phyloP scores from a whole-genome alignment of 148 eudicot species.

The Polygonum maritimum region DNA sequence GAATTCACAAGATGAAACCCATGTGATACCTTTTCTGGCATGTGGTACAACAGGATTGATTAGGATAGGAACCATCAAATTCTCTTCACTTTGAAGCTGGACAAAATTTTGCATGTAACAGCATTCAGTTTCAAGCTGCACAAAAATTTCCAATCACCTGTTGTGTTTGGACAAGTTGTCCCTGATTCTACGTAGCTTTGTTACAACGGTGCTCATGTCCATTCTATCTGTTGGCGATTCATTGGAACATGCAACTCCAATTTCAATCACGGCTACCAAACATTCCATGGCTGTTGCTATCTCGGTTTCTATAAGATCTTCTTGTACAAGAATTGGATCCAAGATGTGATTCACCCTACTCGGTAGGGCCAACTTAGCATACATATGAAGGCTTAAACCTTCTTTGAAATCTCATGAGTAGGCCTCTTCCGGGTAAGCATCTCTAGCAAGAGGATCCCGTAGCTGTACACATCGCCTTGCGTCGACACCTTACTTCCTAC shows the following conservation, averaged over 20 bases:
- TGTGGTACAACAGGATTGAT: too few relatives aligned
- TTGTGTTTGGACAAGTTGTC: neutral
- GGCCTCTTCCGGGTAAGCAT: neutral
- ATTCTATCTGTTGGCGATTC: neutral
- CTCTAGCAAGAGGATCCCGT: conserved; percentile 14
- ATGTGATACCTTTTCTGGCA: too few relatives aligned
- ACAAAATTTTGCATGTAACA: too few relatives aligned
- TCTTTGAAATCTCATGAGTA: neutral
- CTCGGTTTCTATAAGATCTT: neutral
- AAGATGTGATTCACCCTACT: neutral
- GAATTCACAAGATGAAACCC: too few relatives aligned
- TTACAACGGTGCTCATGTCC: neutral
- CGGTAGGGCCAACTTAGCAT: neutral
- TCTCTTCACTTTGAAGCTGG: too few relatives aligned
- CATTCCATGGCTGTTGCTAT: neutral
- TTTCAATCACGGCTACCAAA: neutral
- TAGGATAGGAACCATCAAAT: too few relatives aligned
- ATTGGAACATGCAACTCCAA: neutral
- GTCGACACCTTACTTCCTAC: neutral
- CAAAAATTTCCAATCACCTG: neutral
- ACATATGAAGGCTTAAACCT: neutral
- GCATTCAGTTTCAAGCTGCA: too few relatives aligned
- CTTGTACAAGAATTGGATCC: neutral
- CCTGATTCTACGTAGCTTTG: neutral
- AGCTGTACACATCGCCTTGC: conserved; percentile 13